Conservation (phyloP, 2,329 filamentous ascomycete species). For the Fusarium tricinctum region DNA sequence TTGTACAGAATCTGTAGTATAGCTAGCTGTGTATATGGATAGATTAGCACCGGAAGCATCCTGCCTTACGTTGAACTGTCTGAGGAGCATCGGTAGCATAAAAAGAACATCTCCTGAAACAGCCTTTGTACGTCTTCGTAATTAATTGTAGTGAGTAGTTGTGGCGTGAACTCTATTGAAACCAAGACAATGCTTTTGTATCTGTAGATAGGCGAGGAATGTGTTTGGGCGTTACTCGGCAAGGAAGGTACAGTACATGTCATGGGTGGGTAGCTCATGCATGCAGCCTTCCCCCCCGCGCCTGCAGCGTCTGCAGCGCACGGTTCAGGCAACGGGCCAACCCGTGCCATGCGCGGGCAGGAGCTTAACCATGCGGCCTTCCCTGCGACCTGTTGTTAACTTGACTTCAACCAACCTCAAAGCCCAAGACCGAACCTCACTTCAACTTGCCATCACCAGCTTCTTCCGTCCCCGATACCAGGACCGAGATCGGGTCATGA, state of each 20-base stretch:
- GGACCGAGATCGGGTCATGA: conserved; percentile 47
- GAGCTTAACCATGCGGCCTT: conserved; percentile 45
- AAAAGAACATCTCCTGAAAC: conserved; percentile 31
- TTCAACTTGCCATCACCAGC: conserved; percentile 8
- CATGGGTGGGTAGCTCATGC: conserved; percentile 28
- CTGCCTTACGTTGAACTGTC: conserved; percentile 1
- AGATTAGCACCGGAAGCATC: conserved; percentile 27
- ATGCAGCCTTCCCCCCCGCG: conserved; percentile 28
- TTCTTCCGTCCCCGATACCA: conserved; percentile 1
- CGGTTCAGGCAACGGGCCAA: conserved; percentile 43
- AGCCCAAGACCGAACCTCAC: conserved; percentile 5
- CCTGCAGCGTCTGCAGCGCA: conserved; percentile 32
- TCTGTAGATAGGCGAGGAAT: conserved; percentile 17
- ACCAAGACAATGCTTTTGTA: background rate
- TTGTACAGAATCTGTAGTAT: conserved; percentile 45
- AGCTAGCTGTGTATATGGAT: conserved; percentile 27
- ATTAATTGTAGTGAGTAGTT: background rate
- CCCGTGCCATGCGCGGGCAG: conserved; percentile 40
- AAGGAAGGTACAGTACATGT: conserved; percentile 16
- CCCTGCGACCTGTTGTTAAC: conserved; percentile 42
- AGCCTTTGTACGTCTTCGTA: conserved; percentile 1
- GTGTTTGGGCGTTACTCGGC: conserved; percentile 13
- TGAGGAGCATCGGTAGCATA: conserved; percentile 13
- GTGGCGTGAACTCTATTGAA: conserved; percentile 15
- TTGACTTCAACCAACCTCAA: conserved; percentile 36